Evolutionary conservation across 2,329 filamentous ascomycete species (phyloP).

Genomic region (Curvularia verruculosa): DNA sequence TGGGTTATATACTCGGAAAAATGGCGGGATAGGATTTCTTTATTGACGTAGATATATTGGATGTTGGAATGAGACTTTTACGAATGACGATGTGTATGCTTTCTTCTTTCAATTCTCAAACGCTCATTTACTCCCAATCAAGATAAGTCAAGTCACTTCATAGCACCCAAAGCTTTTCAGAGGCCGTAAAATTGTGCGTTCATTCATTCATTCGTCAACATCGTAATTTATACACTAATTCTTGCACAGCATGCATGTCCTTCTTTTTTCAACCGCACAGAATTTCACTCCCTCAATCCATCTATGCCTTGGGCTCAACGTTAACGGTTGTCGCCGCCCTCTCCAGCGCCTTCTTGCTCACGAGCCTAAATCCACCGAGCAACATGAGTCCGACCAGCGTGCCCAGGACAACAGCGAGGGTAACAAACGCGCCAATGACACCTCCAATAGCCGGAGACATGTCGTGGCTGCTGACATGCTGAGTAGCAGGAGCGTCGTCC

Average conservation of each 20-base stretch:
- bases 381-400: constrained; percentile 59
- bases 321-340: not conserved
- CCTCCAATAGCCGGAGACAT: constrained; percentile 76
- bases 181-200: not conserved
- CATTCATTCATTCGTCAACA: constrained; percentile 1
- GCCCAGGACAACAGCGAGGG: constrained; percentile 67
- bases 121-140: not conserved
- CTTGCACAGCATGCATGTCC: too few species aligned
- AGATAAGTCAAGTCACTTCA: not conserved
- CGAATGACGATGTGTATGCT: not conserved
- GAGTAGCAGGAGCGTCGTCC: not conserved
- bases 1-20: not conserved
- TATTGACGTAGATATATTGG: not conserved
- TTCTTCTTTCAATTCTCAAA: not conserved
- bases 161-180: not conserved
- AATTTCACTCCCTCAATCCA: not conserved
- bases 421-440: constrained; percentile 77
- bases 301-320: constrained; percentile 22
- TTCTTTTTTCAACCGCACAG: too few species aligned
- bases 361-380: constrained; percentile 63
- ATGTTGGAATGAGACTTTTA: not conserved
- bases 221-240: not conserved
- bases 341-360: constrained; percentile 58
- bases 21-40: not conserved
- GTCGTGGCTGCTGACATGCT: constrained; percentile 46